Evolutionary conservation across 345 rosid species (phyloP).

Genomic region (Euphorbia lathyris): DNA sequence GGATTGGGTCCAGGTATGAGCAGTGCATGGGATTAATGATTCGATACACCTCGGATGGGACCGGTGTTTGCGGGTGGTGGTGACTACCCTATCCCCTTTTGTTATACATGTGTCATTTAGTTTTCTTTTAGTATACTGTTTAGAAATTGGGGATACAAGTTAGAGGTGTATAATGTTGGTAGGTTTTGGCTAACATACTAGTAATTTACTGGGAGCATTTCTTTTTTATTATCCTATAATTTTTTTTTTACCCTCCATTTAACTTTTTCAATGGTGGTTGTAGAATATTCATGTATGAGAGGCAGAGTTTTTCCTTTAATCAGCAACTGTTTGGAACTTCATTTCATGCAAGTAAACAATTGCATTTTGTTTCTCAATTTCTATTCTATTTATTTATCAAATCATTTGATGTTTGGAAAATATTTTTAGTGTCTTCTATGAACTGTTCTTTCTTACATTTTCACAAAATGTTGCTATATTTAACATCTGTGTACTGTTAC

Average conservation of each 20-base stretch:
- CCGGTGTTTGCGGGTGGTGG: slow-evolving; percentile 20
- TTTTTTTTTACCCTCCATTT: background rate
- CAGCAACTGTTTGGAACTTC: too few species aligned
- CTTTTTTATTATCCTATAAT: background rate
- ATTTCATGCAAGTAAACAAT: too few species aligned
- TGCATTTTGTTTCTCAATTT: too few species aligned
- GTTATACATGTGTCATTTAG: slow-evolving; percentile 6
- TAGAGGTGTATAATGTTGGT: slow-evolving; percentile 35
- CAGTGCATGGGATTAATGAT: slow-evolving; percentile 71
- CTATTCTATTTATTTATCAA: too few species aligned
- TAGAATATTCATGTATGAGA: slow-evolving; percentile 34
- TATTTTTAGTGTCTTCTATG: too few species aligned
- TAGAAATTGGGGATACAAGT: slow-evolving; percentile 34
- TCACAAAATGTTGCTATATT: too few species aligned
- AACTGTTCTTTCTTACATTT: too few species aligned
- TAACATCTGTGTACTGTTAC: too few species aligned
- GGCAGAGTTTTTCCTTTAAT: slow-evolving; percentile 14
- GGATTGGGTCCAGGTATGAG: slow-evolving; percentile 51
- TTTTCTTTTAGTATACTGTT: slow-evolving; percentile 19
- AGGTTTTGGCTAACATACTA: slow-evolving; percentile 27
- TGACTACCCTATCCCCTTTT: slow-evolving; percentile 20
- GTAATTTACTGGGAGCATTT: slow-evolving; percentile 25
- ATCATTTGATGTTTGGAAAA: too few species aligned
- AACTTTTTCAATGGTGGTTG: slow-evolving; percentile 29
- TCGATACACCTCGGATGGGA: slow-evolving; percentile 4